Base-by-base conservation (phyloP, 1,139 yeast genomes). In the Yamadazyma triangularis region DNA sequence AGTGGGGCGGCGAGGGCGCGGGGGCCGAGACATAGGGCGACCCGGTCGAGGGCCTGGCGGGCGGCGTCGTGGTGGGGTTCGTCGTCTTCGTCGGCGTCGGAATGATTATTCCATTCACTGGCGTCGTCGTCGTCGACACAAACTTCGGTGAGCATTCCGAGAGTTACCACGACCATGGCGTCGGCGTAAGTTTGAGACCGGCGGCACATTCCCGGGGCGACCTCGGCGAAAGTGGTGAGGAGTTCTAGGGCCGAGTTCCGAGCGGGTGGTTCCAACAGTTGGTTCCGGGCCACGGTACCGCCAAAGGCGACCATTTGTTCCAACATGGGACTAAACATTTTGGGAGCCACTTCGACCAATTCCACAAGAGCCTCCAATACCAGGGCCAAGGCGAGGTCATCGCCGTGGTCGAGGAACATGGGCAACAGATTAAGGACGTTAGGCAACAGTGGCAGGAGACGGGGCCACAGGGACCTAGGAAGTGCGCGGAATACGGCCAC, bases 141-240 rank as follows among this genome's bases (percentile, higher is more conserved):
- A 33, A 91, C 93, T 57, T 91, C 97, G 7, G 97, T 88, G 75
- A 91, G 80, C 82, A 91, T 75, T 24, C 81, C 70, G 41, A 91
- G 69, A 20, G 93, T 84, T 37, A 79, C 75, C 38, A 82, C 62
- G 21, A 91, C 86, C 56, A 91, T 70, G 19, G 79, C 68, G 33
- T 77, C 73, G 1, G 93, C 77, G 55, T 87, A 91, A 6, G 75
- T 62, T 7, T 82, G 73, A 42, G 87, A 87, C 26, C 79, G 64
- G 52, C 85, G 85, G 64, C 97, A 89, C 98, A 91, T 91, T 30
- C 80, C 79, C 25, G 98, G 98, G 4, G 96, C 85, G 23, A 85
- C 84, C 56, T 91, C 98, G 30, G 94, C 79, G 53, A 91, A 91
- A 0, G 94, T 81, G 3, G 95, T 86, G 41, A 88, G 67, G 35